Conservation (phyloP, 139 green algal species). For the Chlorella sp. region DNA sequence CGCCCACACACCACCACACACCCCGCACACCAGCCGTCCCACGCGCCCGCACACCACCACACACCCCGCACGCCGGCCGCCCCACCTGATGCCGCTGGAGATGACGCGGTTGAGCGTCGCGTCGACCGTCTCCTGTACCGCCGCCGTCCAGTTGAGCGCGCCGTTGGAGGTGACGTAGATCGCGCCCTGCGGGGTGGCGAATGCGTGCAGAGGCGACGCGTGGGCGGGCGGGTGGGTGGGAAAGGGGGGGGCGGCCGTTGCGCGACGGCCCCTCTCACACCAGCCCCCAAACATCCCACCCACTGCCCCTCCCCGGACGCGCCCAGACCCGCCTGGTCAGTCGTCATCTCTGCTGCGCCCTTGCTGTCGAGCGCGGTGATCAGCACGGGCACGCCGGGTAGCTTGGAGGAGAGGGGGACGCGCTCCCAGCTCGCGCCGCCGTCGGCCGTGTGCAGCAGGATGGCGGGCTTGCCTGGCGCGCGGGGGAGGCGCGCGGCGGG, state of each 20-base stretch:
- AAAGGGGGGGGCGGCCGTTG: neutral
- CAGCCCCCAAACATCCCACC: neutral
- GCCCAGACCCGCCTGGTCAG: conserved; percentile 69
- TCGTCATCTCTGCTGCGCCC: conserved; percentile 94
- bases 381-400: conserved; percentile 87
- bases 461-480: conserved; percentile 98
- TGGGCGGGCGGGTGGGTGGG: neutral
- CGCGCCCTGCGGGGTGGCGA: conserved; percentile 71
- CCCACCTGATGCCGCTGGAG: conserved; percentile 76
- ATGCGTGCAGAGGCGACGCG: neutral
- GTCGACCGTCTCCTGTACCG: conserved; percentile 98
- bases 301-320: neutral
- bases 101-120: conserved; percentile 95
- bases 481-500: no score
- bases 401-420: conserved; percentile 91
- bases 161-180: conserved; percentile 98
- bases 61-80: no score
- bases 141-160: conserved; percentile 94
- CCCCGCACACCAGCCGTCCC: neutral
- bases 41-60: neutral
- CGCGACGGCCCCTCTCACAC: no score
- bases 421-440: conserved; percentile 95
- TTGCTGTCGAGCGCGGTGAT: conserved; percentile 71
- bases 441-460: conserved; percentile 96
- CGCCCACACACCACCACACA: neutral